Conservation (phyloP, 495 filamentous ascomycete genomes). For the Bathelium albidoporum region DNA sequence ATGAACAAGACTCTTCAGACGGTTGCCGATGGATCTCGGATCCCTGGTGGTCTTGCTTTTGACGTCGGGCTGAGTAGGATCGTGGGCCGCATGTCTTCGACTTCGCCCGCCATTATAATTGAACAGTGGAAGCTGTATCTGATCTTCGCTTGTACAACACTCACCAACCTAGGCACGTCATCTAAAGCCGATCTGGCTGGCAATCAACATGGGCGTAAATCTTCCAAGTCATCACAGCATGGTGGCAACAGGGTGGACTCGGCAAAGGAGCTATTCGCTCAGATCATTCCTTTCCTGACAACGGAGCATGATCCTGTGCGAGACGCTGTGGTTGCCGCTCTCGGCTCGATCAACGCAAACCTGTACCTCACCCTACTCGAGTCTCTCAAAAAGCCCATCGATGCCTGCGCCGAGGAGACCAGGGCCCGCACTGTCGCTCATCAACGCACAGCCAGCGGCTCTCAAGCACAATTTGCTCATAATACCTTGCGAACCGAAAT, state of each 20-base stretch:
- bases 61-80: constrained; percentile 25
- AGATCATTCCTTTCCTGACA: constrained; percentile 76
- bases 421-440: constrained; percentile 68
- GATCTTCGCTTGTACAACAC: constrained; percentile 90
- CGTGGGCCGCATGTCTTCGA: constrained; percentile 47
- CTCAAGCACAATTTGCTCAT: constrained; percentile 63
- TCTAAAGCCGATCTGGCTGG: constrained; percentile 45
- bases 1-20: constrained; percentile 76
- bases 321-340: constrained; percentile 80
- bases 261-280: constrained; percentile 77
- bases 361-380: constrained; percentile 91
- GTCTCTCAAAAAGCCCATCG: constrained; percentile 74
- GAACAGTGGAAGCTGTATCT: constrained; percentile 99
- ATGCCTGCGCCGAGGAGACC: constrained; percentile 75
- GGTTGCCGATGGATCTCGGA: constrained; percentile 52
- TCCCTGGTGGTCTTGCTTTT: not conserved
- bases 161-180: constrained; percentile 68
- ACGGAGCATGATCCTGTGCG: constrained; percentile 65
- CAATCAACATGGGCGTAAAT: constrained; percentile 73
- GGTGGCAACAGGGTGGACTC: constrained; percentile 76
- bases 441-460: constrained; percentile 65
- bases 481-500: constrained; percentile 87
- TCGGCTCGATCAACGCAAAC: constrained; percentile 90
- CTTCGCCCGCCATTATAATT: constrained; percentile 75
- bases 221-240: constrained; percentile 60